A percentile compares a stretch with the other conserved stretches of the same genome.
phyloP scores from a whole-genome alignment of 2,329 filamentous ascomycete genomes.

The Fusarium pininemorale region DNA sequence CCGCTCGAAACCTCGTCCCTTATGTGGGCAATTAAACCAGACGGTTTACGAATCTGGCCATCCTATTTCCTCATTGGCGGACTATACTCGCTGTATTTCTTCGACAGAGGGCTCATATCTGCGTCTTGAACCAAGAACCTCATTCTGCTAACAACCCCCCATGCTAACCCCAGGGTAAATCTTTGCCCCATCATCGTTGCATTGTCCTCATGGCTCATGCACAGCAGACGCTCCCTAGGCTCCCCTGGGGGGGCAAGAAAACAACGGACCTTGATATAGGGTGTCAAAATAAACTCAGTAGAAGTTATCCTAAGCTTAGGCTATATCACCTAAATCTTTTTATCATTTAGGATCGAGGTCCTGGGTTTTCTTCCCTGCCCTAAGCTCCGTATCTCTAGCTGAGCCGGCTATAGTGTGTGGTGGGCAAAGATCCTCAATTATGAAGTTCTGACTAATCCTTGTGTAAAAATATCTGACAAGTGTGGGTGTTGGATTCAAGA shows the following conservation, averaged over 20 bases:
- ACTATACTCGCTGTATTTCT: background rate
- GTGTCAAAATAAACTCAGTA: no score
- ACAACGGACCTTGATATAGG: no score
- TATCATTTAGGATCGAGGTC: no score
- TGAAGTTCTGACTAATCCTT: conserved; percentile 21
- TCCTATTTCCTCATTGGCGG: conserved; percentile 17
- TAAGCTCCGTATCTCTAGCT: background rate
- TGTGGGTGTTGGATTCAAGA: conserved; percentile 4
- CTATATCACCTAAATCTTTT: no score
- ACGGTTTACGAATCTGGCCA: background rate
- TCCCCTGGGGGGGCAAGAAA: no score
- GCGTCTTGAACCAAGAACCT: conserved; percentile 16
- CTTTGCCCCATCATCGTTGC: conserved; percentile 22
- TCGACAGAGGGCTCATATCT: conserved; percentile 23
- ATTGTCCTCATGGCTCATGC: background rate
- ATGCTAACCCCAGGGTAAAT: conserved; percentile 25
- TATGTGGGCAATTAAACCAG: conserved; percentile 14
- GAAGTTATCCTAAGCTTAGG: no score
- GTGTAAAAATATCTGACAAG: conserved; percentile 9
- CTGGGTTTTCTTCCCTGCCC: no score
- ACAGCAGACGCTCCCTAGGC: background rate
- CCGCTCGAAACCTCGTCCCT: conserved; percentile 1
- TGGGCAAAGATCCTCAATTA: conserved; percentile 7
- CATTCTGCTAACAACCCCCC: conserved; percentile 1
- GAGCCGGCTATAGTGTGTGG: conserved; percentile 6